Percentiles rank a stretch among this genome's conserved stretches.
Evolutionary conservation across 495 filamentous ascomycete species (phyloP).

Genomic region (Extremus antarcticus): DNA sequence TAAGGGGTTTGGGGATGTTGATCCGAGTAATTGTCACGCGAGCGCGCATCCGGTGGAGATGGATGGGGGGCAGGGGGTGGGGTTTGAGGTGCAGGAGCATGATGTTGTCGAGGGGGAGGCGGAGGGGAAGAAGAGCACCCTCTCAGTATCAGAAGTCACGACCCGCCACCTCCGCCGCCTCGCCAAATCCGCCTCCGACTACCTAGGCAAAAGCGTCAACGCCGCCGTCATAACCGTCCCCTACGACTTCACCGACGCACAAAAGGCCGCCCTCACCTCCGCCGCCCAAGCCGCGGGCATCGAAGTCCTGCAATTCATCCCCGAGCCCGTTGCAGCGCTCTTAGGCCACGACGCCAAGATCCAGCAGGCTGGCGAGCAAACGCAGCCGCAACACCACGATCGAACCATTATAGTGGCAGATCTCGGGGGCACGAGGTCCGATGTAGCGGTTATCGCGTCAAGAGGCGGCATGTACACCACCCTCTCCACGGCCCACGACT

Average conservation of each 20-base stretch:
- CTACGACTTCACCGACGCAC: constrained; percentile 80
- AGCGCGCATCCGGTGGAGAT: constrained; percentile 79
- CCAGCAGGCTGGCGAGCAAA: constrained; percentile 31
- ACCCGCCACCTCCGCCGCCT: constrained; percentile 79
- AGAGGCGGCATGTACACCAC: constrained; percentile 95
- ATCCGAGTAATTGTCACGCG: constrained; percentile 86
- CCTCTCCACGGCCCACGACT: constrained; percentile 88
- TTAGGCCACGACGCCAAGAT: constrained; percentile 86
- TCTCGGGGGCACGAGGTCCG: constrained; percentile 83
- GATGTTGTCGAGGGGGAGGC: constrained; percentile 1
- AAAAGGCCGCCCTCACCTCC: constrained; percentile 65
- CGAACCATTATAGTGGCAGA: constrained; percentile 90
- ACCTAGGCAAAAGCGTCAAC: constrained; percentile 80
- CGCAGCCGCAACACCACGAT: constrained; percentile 37
- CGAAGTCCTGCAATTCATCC: constrained; percentile 84
- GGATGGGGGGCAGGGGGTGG: constrained; percentile 27
- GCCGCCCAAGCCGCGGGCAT: constrained; percentile 73
- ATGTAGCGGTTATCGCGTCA: constrained; percentile 79
- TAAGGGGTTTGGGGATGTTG: constrained; percentile 88
- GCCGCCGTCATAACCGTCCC: constrained; percentile 88
- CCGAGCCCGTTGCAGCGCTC: constrained; percentile 83
- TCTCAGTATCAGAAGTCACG: constrained; percentile 75
- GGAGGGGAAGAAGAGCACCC: constrained; percentile 54
- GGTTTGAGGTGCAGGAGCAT: constrained; percentile 12
- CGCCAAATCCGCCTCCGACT: constrained; percentile 75